Conservation (phyloP, 2,329 filamentous ascomycete genomes). For the Scedosporium apiospermum region DNA sequence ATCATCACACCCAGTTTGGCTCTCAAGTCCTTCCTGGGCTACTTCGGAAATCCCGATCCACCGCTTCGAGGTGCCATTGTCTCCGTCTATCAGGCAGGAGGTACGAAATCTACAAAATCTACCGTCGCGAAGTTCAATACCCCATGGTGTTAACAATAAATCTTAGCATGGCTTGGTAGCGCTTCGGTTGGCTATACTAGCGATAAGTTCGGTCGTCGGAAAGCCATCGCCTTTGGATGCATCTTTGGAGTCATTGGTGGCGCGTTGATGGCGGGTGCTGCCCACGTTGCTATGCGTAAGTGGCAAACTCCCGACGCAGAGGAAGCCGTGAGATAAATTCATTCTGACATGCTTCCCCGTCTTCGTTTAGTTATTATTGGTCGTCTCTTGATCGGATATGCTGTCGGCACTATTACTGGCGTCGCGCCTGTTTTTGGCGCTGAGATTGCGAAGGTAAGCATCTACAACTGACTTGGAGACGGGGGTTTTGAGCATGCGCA, state of each 20-base stretch:
- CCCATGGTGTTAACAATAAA: not conserved
- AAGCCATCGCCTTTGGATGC: conserved; percentile 29
- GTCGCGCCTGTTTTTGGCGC: conserved; percentile 30
- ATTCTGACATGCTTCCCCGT: not conserved
- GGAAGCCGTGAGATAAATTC: too few species aligned
- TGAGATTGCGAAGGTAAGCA: conserved; percentile 27
- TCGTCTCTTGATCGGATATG: conserved; percentile 26
- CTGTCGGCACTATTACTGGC: conserved; percentile 30
- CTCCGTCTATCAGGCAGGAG: conserved; percentile 29
- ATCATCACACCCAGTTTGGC: conserved; percentile 31
- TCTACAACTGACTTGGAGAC: conserved; percentile 1
- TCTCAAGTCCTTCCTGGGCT: conserved; percentile 21
- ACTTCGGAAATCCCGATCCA: conserved; percentile 25
- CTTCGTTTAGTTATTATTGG: conserved; percentile 23
- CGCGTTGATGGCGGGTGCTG: conserved; percentile 29
- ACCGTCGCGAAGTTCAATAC: not conserved
- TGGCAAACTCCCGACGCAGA: not conserved
- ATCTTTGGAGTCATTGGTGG: conserved; percentile 28
- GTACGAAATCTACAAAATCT: conserved; percentile 10
- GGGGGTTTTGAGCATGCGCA: too few species aligned
- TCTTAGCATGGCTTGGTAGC: conserved; percentile 27
- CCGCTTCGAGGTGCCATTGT: conserved; percentile 28
- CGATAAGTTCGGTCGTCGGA: conserved; percentile 25
- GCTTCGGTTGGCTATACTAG: conserved; percentile 28
- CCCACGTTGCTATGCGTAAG: conserved; percentile 29